phyloP scores from a whole-genome alignment of 805 yeast genomes.

The Isabelozyma pseudorhagii region DNA sequence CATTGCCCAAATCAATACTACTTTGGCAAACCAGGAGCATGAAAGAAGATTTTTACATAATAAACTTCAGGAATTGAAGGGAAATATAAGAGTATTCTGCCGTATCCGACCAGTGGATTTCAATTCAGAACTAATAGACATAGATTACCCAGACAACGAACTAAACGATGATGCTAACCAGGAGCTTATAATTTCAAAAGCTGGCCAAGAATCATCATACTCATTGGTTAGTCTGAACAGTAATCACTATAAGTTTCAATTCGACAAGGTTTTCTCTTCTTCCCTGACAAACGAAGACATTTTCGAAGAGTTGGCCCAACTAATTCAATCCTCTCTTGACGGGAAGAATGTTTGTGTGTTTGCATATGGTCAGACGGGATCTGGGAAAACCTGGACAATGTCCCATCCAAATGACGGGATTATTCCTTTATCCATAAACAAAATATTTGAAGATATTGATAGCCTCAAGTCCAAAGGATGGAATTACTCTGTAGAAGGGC shows the following conservation, averaged over 20 bases:
- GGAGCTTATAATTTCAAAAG: conserved; percentile 25
- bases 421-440: conserved; percentile 71
- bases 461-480: conserved; percentile 54
- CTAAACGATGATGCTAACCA: conserved; percentile 34
- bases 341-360: conserved; percentile 91
- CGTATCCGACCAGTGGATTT: conserved; percentile 61
- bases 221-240: conserved; percentile 11
- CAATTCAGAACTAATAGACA: conserved; percentile 8
- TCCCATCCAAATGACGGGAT: conserved; percentile 67
- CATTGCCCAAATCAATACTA: conserved; percentile 17
- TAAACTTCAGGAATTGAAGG: conserved; percentile 78
- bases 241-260: conserved; percentile 46
- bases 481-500: conserved; percentile 62
- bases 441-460: conserved; percentile 59
- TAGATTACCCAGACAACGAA: conserved; percentile 20
- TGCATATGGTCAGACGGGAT: conserved; percentile 96
- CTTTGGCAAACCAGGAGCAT: conserved; percentile 49
- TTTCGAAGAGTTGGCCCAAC: conserved; percentile 81
- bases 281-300: conserved; percentile 55
- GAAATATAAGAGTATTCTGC: conserved; percentile 89
- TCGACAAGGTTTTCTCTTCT: conserved; percentile 74
- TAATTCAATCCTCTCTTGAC: conserved; percentile 75
- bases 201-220: conserved; percentile 2
- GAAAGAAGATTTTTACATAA: conserved; percentile 66
- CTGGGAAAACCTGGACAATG: conserved; percentile 96